Conservation (phyloP, 1,139 yeast species). For the Geotrichum phurueaensis region DNA sequence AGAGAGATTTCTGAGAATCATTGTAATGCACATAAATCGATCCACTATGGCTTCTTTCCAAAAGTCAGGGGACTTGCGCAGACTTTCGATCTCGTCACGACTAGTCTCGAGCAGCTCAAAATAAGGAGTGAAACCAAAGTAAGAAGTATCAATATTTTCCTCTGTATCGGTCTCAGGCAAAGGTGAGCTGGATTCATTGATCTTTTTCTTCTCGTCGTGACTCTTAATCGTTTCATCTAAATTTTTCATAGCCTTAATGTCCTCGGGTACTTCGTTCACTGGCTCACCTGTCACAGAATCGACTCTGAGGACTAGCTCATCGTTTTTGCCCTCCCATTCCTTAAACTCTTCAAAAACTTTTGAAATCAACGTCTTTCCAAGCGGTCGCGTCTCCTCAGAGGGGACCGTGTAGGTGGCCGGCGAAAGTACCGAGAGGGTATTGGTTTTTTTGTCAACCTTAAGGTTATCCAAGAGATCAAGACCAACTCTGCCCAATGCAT, state of each 20-base stretch:
- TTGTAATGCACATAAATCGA: conserved; percentile 70
- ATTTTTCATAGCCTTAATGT: not conserved
- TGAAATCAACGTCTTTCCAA: conserved; percentile 39
- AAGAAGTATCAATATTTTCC: not conserved
- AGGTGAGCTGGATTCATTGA: not conserved
- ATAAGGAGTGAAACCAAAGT: conserved; percentile 29
- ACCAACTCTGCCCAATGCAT: conserved; percentile 27
- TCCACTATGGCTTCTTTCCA: conserved; percentile 53
- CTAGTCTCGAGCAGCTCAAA: conserved; percentile 50
- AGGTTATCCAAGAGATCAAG: conserved; percentile 17
- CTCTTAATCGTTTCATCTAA: not conserved
- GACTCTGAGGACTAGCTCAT: conserved; percentile 41
- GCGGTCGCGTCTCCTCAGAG: not conserved
- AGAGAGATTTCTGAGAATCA: conserved; percentile 77
- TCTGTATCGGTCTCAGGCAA: not conserved
- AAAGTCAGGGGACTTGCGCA: conserved; percentile 48
- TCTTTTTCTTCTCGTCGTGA: not conserved
- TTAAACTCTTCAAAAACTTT: conserved; percentile 50
- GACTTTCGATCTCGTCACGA: conserved; percentile 57
- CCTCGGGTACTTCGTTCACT: conserved; percentile 18
- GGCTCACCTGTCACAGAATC: conserved; percentile 62
- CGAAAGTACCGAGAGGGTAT: not conserved
- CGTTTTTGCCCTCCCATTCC: conserved; percentile 20
- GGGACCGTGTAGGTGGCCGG: conserved; percentile 7
- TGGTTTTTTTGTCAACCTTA: not conserved